These are phyloP conservation scores for Coemansia sp. DNA, from an alignment of 192 early-diverging fungal species.

Conservation along the genomic window DNA sequence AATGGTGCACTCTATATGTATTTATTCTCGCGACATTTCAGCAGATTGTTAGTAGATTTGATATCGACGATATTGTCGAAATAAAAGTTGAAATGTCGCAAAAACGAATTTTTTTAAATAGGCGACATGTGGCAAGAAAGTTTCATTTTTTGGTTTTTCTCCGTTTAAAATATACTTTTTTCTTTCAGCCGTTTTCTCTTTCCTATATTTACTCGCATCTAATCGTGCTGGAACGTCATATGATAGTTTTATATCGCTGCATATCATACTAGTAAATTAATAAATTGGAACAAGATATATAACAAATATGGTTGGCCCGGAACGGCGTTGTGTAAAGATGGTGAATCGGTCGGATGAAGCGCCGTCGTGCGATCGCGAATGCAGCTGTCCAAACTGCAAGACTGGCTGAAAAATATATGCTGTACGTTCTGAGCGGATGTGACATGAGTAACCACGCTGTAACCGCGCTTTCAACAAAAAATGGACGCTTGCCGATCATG, in stretches of 20 bases:
- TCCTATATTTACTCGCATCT: not conserved
- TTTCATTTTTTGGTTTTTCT: no score
- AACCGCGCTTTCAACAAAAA: not conserved
- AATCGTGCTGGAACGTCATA: not conserved
- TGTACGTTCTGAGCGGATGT: not conserved
- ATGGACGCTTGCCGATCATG: not conserved
- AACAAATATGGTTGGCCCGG: no score
- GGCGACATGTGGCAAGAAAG: no score
- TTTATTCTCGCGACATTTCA: not conserved
- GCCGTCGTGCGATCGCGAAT: constrained; percentile 10
- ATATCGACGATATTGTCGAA: not conserved
- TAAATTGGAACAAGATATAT: no score
- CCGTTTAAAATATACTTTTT: not conserved
- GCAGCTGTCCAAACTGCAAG: constrained; percentile 16
- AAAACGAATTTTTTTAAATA: no score
- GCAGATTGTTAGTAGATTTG: not conserved
- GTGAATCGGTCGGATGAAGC: not conserved
- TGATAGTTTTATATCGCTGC: not conserved
- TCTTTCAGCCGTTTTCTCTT: not conserved
- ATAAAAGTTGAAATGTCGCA: not conserved
- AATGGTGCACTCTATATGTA: not conserved
- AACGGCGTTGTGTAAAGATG: not conserved
- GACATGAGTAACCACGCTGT: not conserved
- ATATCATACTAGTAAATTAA: no score
- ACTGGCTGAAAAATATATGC: not conserved